Conservation (phyloP, 1,284 basidiomycete species). For the Limonomyces culmigenus region DNA sequence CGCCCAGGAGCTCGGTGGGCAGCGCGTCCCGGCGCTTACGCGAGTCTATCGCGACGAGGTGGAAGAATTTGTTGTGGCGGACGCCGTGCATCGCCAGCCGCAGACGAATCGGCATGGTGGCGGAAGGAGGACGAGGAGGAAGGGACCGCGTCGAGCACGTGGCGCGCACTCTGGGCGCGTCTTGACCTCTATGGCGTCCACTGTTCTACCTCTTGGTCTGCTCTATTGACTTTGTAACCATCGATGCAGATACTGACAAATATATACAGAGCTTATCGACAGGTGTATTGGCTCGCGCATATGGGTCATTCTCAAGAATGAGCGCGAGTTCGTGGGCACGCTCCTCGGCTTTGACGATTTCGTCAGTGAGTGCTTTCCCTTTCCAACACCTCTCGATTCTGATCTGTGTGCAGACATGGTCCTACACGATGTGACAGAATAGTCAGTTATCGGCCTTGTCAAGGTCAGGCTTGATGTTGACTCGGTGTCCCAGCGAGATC, state of each 20-base stretch:
- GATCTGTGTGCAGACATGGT: conserved; percentile 70
- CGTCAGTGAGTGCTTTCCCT: conserved; percentile 68
- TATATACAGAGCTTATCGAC: conserved; percentile 69
- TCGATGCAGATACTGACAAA: neutral
- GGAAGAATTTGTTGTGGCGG: conserved; percentile 68
- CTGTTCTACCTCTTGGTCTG: conserved; percentile 40
- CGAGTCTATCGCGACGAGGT: conserved; percentile 76
- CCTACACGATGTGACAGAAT: conserved; percentile 92
- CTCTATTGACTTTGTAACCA: neutral
- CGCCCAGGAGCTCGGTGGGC: conserved; percentile 80
- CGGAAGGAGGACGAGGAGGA: neutral
- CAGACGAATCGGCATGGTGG: conserved; percentile 67
- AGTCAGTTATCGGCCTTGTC: too few relatives aligned
- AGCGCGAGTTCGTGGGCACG: conserved; percentile 92
- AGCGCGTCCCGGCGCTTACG: conserved; percentile 69
- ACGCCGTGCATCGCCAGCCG: conserved; percentile 77
- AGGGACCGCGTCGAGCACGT: conserved; percentile 1
- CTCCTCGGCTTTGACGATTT: conserved; percentile 97
- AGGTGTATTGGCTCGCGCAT: conserved; percentile 88
- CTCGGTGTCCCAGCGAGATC: conserved; percentile 49
- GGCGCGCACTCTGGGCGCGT: neutral
- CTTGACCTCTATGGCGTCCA: conserved; percentile 34
- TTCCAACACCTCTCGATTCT: neutral
- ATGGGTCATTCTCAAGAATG: conserved; percentile 95
- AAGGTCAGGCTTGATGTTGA: neutral